Percentiles rank a stretch among this genome's conserved stretches.
phyloP scores from a whole-genome alignment of 495 filamentous ascomycete species.

The Lasiosphaeria miniovina region DNA sequence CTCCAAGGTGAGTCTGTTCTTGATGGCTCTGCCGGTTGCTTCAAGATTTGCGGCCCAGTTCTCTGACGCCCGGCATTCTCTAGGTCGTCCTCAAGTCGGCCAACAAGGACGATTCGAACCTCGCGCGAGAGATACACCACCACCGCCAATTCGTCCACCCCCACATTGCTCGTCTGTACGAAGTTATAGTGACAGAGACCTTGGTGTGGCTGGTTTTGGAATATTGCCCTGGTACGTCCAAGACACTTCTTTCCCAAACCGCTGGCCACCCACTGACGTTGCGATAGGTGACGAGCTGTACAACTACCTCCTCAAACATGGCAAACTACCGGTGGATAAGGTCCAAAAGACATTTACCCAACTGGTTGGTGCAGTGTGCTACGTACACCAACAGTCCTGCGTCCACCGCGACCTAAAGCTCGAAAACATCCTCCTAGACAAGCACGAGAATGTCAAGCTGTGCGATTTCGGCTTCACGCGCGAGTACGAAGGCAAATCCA shows the following conservation, averaged over 20 bases:
- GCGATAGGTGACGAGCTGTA: constrained; percentile 87
- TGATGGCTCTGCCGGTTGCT: background rate
- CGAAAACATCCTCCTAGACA: constrained; percentile 96
- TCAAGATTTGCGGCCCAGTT: background rate
- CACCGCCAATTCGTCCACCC: constrained; percentile 97
- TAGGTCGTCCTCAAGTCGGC: constrained; percentile 97
- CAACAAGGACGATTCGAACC: constrained; percentile 90
- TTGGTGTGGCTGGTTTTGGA: constrained; percentile 96
- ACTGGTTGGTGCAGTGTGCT: constrained; percentile 89
- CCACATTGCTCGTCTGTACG: constrained; percentile 94
- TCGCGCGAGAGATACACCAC: constrained; percentile 96
- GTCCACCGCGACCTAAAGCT: constrained; percentile 96
- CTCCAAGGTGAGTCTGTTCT: constrained; percentile 71
- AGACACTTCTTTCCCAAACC: background rate
- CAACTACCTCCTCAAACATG: constrained; percentile 86
- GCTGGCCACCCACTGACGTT: constrained; percentile 17
- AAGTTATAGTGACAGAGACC: constrained; percentile 93
- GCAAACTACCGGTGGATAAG: constrained; percentile 78
- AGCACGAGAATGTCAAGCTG: constrained; percentile 96
- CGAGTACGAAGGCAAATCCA: constrained; percentile 93
- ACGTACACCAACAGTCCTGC: constrained; percentile 92
- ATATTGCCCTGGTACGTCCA: constrained; percentile 82
- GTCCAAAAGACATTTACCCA: constrained; percentile 96
- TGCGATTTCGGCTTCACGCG: constrained; percentile 98
- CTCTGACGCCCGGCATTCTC: constrained; percentile 5